Evolutionary conservation across 179 eudicot genomes (phyloP), one percentile per base, ranked within the genome.

Genomic region (Spinacia oleracea): DNA sequence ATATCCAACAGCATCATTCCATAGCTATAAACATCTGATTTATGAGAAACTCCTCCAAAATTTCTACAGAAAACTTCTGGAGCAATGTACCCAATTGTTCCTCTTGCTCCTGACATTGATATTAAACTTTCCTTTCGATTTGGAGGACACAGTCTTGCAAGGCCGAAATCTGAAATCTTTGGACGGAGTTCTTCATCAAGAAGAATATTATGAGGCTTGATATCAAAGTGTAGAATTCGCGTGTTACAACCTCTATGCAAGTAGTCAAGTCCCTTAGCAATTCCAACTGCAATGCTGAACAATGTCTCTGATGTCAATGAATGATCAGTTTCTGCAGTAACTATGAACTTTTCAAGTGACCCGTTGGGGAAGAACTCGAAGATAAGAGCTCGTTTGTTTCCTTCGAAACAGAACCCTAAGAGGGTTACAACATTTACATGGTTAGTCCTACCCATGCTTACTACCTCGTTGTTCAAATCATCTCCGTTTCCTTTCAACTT

Each of bases 121-220:
- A 81, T 45, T 2, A 50, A 66, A 58, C 78, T 77, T 5, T 75
- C 74, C 69, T n/a, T n/a, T n/a, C n/a, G n/a, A n/a, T 51, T 72
- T 74, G 18, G 74, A 65, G 68, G 77, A 77, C 60, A 72, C 29
- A 63, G 48, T 72, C 66, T 72, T 31, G 87, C 83, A 5, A 84
- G 48, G 6, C 87, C 87, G 55, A 84, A 84, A 62, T 81, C 86
- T 6, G 86, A 75, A 1, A 84, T 78, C 64, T 84, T 80, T 25
- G 83, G 81, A 43, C 59, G 25, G 50, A 84, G 78, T 18, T 84
- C 74, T 29, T 74, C 78, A 12, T 84, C 82, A 1, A 84, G 72
- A 7, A 84, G 81, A 56, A 84, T 81, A 60, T 53, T n/a, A n/a
- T n/a, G n/a, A n/a, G n/a, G n/a, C n/a, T n/a, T n/a, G n/a, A n/a